Percentiles rank a stretch among this genome's conserved stretches.
Evolutionary conservation across 306 rosid genomes (phyloP).

Genomic region (Quercus alba): DNA sequence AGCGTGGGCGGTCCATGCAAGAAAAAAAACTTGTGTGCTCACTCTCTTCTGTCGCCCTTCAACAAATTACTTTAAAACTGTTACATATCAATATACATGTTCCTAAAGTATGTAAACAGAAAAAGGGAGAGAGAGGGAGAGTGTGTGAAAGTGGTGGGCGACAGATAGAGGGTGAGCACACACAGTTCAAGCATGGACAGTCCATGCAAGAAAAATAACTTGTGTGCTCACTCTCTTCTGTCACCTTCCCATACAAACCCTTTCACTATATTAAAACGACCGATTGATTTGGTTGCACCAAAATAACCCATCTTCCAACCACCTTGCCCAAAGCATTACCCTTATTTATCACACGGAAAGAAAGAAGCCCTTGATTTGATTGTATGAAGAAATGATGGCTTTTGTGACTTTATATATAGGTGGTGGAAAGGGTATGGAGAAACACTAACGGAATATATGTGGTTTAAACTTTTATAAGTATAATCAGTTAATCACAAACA

Average conservation of each 20-base stretch:
- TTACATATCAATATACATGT: no score
- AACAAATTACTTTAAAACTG: no score
- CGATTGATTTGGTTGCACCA: neutral
- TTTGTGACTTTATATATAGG: neutral
- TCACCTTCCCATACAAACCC: constrained; percentile 32
- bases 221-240: constrained; percentile 65
- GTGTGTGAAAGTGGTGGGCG: constrained; percentile 14
- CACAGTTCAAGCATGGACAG: constrained; percentile 28
- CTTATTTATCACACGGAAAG: neutral
- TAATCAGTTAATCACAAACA: neutral
- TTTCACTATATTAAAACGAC: neutral
- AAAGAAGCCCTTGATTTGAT: constrained; percentile 5
- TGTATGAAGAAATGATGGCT: neutral
- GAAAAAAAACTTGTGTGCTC: constrained; percentile 43
- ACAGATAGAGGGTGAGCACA: constrained; percentile 50
- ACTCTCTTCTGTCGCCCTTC: constrained; percentile 63
- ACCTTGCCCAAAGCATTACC: neutral
- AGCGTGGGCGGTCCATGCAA: constrained; percentile 32
- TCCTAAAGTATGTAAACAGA: no score
- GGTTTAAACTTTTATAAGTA: neutral
- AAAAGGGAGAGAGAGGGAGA: neutral
- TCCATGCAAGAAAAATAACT: constrained; percentile 35
- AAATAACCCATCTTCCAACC: neutral
- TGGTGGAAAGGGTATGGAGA: neutral
- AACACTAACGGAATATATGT: neutral